Conservation (phyloP, 148 eudicot genomes). For the Chenopodium formosanum region DNA sequence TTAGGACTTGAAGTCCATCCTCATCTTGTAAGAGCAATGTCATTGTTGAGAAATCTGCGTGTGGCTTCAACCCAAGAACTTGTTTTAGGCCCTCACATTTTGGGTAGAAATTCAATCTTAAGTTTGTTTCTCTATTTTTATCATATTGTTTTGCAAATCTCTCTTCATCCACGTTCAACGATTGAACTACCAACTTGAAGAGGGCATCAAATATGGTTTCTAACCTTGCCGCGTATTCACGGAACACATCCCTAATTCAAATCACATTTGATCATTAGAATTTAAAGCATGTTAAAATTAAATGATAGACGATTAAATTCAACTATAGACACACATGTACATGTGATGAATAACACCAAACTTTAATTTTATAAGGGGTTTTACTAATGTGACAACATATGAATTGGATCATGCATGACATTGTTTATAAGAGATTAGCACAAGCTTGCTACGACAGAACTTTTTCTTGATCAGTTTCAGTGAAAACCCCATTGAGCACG, state of each 20-base stretch:
- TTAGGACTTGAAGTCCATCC: conserved; percentile 48
- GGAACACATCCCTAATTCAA: conserved; percentile 30
- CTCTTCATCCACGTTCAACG: conserved; percentile 32
- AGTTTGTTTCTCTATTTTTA: conserved; percentile 27
- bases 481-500: too few relatives aligned
- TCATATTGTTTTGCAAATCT: conserved; percentile 27
- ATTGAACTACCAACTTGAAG: conserved; percentile 29
- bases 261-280: neutral
- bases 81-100: conserved; percentile 33
- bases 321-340: too few relatives aligned
- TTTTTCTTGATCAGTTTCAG: too few relatives aligned
- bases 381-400: too few relatives aligned
- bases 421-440: too few relatives aligned
- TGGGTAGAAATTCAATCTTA: conserved; percentile 42
- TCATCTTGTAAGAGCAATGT: conserved; percentile 51
- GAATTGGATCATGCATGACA: too few relatives aligned
- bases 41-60: conserved; percentile 43
- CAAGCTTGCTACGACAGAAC: too few relatives aligned
- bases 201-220: conserved; percentile 26
- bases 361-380: too few relatives aligned
- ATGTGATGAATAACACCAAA: too few relatives aligned
- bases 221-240: conserved; percentile 33
- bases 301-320: too few relatives aligned
- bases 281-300: too few relatives aligned
- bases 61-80: conserved; percentile 43